phyloP scores from a whole-genome alignment of 768 basidiomycete genomes.

The Kwoniella shandongensis region DNA sequence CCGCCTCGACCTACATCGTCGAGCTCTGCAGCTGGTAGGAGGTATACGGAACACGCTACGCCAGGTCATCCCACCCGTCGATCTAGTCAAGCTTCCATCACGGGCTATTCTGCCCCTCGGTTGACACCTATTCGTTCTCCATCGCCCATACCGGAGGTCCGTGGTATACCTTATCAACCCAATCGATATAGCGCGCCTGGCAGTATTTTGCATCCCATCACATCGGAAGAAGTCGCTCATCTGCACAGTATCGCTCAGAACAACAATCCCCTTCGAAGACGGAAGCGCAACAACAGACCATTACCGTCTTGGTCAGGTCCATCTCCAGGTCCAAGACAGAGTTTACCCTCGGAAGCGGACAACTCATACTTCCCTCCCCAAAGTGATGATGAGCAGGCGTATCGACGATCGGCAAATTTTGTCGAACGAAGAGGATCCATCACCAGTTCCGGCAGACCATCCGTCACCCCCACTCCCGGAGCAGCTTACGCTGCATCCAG shows the following conservation, averaged over 20 bases:
- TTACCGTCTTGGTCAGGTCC: conserved; percentile 42
- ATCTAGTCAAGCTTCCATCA: conserved; percentile 12
- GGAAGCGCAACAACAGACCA: conserved; percentile 17
- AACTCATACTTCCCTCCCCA: conserved; percentile 43
- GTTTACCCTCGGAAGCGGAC: conserved; percentile 29
- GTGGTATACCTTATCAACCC: conserved; percentile 31
- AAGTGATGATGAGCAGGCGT: neutral
- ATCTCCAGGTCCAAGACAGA: conserved; percentile 19
- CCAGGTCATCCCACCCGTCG: conserved; percentile 8
- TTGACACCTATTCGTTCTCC: conserved; percentile 25
- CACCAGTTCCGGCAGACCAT: conserved; percentile 10
- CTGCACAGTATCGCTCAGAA: conserved; percentile 13
- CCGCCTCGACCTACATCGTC: conserved; percentile 31
- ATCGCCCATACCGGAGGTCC: conserved; percentile 21
- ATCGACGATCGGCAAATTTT: conserved; percentile 17
- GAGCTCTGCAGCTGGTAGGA: conserved; percentile 13
- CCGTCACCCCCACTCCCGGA: conserved; percentile 23
- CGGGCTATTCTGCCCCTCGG: conserved; percentile 15
- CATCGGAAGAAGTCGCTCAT: conserved; percentile 28
- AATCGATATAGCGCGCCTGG: conserved; percentile 23
- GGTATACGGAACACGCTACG: conserved; percentile 4
- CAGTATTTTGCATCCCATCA: conserved; percentile 30
- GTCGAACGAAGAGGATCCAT: conserved; percentile 20
- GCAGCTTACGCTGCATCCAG: conserved; percentile 3
- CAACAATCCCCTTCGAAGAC: conserved; percentile 42